Conservation (phyloP, 2,329 filamentous ascomycete species). For the Shiraia sp. region DNA sequence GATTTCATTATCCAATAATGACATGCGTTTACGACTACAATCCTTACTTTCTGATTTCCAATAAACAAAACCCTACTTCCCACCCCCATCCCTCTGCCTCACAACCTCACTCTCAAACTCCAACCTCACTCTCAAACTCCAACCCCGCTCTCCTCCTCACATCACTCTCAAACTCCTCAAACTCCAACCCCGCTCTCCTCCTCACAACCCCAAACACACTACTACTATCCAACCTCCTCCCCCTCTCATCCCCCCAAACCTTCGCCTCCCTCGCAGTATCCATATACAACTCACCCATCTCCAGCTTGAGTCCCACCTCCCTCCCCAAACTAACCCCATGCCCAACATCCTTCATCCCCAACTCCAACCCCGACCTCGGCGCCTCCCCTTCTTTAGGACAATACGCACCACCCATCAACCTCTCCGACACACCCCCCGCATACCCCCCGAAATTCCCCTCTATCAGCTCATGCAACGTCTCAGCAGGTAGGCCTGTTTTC, state of each 20-base stretch:
- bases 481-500: slow-evolving; percentile 48
- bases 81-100: slow-evolving; percentile 18
- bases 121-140: slow-evolving; percentile 49
- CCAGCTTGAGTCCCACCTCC: slow-evolving; percentile 45
- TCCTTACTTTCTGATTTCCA: not conserved
- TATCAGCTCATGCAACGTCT: slow-evolving; percentile 50
- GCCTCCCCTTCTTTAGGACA: slow-evolving; percentile 29
- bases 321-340: slow-evolving; percentile 53
- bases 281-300: slow-evolving; percentile 51
- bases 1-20: no score
- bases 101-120: slow-evolving; percentile 50
- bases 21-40: no score
- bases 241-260: slow-evolving; percentile 39
- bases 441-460: slow-evolving; percentile 36
- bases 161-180: no score
- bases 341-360: slow-evolving; percentile 58
- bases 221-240: slow-evolving; percentile 53
- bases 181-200: slow-evolving; percentile 48
- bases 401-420: slow-evolving; percentile 34
- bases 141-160: no score
- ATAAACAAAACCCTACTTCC: not conserved
- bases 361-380: slow-evolving; percentile 54
- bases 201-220: slow-evolving; percentile 57
- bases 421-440: slow-evolving; percentile 26
- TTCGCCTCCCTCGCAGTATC: slow-evolving; percentile 51